phyloP scores from a whole-genome alignment of 208 protist genomes.

The Trypanosomatidae sp. region DNA sequence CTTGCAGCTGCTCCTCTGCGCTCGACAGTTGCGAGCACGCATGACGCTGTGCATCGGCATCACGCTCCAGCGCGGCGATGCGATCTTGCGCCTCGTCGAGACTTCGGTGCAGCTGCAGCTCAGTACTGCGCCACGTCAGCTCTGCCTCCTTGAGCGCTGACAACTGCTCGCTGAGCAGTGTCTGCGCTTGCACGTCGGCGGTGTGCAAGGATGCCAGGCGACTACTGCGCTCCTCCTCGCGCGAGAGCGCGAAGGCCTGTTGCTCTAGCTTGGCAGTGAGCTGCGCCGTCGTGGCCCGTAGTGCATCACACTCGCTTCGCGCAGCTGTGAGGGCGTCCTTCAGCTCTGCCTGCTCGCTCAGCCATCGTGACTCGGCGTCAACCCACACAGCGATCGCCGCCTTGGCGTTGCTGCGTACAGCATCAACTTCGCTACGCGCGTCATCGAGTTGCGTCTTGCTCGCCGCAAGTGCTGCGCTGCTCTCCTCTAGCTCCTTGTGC shows the following conservation, averaged over 20 bases:
- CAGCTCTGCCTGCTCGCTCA: constrained; percentile 31
- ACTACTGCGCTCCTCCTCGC: constrained; percentile 14
- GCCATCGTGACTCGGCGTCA: constrained; percentile 64
- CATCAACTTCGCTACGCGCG: constrained; percentile 36
- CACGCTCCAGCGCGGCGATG: no score
- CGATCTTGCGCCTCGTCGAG: no score
- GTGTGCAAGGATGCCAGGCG: constrained; percentile 18
- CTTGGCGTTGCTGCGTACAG: constrained; percentile 49
- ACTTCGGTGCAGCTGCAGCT: no score
- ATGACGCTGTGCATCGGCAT: no score
- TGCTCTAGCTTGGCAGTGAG: constrained; percentile 12
- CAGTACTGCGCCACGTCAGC: no score
- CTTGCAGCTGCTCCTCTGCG: no score
- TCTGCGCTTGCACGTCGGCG: neutral
- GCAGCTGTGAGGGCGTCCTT: constrained; percentile 17
- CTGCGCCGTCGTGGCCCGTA: constrained; percentile 4
- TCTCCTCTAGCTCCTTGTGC: constrained; percentile 44
- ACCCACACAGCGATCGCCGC: constrained; percentile 60
- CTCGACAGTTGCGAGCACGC: no score
- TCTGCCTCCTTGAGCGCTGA: no score
- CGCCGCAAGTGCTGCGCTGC: constrained; percentile 23
- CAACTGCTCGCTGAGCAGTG: constrained; percentile 4
- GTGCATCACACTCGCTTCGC: constrained; percentile 4
- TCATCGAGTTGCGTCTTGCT: constrained; percentile 19
- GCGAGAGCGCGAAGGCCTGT: constrained; percentile 33